Evolutionary conservation across 345 rosid species (phyloP).

Genomic region (Kernera saxatilis): DNA sequence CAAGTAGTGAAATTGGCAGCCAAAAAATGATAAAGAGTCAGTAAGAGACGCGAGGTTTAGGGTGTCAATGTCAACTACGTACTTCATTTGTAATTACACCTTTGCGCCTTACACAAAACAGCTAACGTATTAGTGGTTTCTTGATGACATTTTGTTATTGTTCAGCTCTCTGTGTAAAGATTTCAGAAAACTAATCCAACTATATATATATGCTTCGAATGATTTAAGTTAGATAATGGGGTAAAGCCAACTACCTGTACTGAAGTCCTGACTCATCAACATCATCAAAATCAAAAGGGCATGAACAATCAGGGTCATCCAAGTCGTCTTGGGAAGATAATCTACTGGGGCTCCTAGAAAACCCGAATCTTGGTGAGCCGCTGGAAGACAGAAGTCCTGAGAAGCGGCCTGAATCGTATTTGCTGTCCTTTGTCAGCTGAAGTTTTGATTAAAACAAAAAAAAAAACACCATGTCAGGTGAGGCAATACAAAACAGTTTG

Average conservation of each 20-base stretch:
- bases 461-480: slow-evolving; percentile 2
- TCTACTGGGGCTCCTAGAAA: slow-evolving; percentile 83
- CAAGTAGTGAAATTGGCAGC: slow-evolving; percentile 2
- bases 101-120: background rate
- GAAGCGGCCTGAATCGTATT: slow-evolving; percentile 81
- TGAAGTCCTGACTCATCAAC: slow-evolving; percentile 55
- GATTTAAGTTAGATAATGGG: background rate
- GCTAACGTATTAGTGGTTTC: background rate
- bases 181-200: background rate
- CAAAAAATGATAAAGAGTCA: background rate
- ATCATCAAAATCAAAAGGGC: slow-evolving; percentile 91
- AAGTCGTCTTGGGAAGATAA: slow-evolving; percentile 74
- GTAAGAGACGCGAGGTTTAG: background rate
- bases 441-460: background rate
- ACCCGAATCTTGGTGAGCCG: slow-evolving; percentile 72
- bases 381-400: slow-evolving; percentile 82
- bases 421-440: slow-evolving; percentile 58
- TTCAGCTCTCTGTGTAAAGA: background rate
- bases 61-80: slow-evolving; percentile 3
- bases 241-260: slow-evolving; percentile 41
- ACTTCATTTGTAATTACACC: background rate
- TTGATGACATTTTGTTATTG: background rate
- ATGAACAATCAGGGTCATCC: slow-evolving; percentile 77
- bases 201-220: background rate
- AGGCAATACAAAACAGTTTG: background rate